phyloP scores from a whole-genome alignment of 31 red algal species.

The Endocladia muricata region DNA sequence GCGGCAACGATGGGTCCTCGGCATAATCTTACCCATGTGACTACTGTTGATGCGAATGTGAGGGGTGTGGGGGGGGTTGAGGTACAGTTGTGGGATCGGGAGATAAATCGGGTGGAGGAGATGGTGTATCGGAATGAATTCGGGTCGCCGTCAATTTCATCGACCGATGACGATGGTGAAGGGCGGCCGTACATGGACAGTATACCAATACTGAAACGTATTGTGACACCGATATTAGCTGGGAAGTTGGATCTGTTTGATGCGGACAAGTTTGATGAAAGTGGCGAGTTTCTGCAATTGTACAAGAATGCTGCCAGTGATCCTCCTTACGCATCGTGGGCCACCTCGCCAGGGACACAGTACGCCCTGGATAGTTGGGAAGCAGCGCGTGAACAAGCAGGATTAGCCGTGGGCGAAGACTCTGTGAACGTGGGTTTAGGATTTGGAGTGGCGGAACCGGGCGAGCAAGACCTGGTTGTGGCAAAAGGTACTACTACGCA shows the following conservation, averaged over 20 bases:
- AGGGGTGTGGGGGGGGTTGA: too few species aligned
- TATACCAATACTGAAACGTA: neutral
- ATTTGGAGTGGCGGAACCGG: neutral
- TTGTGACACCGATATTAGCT: neutral
- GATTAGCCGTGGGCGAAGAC: neutral
- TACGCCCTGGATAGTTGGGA: neutral
- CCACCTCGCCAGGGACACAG: neutral
- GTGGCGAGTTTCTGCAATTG: neutral
- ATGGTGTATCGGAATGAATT: neutral
- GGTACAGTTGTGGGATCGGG: neutral
- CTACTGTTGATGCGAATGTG: neutral
- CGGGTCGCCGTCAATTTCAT: neutral
- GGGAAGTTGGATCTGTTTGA: neutral
- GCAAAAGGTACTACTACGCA: neutral
- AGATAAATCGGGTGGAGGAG: neutral
- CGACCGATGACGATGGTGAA: neutral
- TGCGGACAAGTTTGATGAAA: neutral
- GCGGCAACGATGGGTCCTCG: neutral
- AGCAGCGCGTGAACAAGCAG: neutral
- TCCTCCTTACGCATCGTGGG: neutral
- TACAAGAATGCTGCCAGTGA: neutral
- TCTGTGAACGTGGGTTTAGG: neutral
- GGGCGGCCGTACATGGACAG: neutral
- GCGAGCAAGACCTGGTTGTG: neutral
- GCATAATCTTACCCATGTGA: neutral